These are phyloP conservation scores for Dioscorea dumetorum DNA, from an alignment of 106 monocot species.

Conservation along the genomic window DNA sequence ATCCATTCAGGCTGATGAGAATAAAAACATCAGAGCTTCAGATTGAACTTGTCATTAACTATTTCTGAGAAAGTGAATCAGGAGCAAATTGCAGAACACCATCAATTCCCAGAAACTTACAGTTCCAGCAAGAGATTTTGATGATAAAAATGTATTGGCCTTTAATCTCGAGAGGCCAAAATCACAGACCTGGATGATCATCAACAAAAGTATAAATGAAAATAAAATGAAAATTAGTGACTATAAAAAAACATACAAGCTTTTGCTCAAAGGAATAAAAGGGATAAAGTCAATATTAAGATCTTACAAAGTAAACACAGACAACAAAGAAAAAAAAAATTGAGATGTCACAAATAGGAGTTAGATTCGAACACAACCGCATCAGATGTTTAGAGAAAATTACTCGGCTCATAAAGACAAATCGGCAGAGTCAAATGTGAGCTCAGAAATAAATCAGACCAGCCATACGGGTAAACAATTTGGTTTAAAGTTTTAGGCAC, in stretches of 20 bases:
- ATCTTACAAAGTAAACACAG: too few species aligned
- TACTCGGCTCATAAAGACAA: too few species aligned
- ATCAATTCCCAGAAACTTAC: conserved; percentile 40
- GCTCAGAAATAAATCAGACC: too few species aligned
- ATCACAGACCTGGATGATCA: conserved; percentile 75
- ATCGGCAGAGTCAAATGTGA: too few species aligned
- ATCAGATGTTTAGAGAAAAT: too few species aligned
- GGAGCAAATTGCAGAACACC: not conserved
- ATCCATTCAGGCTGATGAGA: conserved; percentile 91
- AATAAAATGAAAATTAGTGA: not conserved
- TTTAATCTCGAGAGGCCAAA: conserved; percentile 95
- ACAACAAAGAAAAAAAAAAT: too few species aligned
- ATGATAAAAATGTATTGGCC: conserved; percentile 91
- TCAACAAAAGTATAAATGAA: not conserved
- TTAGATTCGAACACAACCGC: too few species aligned
- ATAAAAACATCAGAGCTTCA: not conserved
- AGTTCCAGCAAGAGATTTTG: conserved; percentile 94
- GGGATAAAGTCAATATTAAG: too few species aligned
- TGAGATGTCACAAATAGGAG: too few species aligned
- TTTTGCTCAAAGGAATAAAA: too few species aligned
- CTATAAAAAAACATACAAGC: not conserved
- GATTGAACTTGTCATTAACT: not conserved
- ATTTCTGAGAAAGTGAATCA: not conserved
- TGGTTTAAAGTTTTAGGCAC: too few species aligned
- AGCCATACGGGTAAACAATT: too few species aligned